Base-by-base conservation (phyloP, 345 rosid species). In the Carallia pectinifolia region DNA sequence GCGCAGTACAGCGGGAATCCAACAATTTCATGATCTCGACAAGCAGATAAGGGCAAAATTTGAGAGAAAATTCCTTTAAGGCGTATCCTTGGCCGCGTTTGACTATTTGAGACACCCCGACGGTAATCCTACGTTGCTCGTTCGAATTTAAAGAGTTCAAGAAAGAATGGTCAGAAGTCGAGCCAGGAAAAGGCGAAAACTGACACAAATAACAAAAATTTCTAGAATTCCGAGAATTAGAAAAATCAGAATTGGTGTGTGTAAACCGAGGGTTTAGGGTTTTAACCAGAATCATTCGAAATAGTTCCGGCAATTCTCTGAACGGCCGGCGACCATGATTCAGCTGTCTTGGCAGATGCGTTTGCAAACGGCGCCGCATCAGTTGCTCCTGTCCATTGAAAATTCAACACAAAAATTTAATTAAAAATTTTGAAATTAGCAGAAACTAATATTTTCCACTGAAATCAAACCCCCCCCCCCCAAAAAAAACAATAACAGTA, bases 91-190 rank as follows among this genome's bases (percentile, higher is more conserved):
- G 63, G 10, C 59, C 38, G 2, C 38, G 74, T 75, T 90, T 90
- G 44, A 88, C 74, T 4, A 88, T 54, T 53, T 69, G 81, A 61
- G 87, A 77, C 12, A 90, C 50, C 12, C 85, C 88, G 31, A 88
- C 85, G 47, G 58, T 58, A 47, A 90, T 65, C 70, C 66, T 73
- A 6, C 93, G 87, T 67, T 83, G 87, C 74, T 90, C 93, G 33
- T 69, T 70, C 29, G 89, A 80, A 66, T 86, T 87, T 58, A 85
- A 40, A 39, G 38, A 71, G 76, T 60, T 61, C 47, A 68, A 75
- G 58, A 71, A 72, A 56, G 60, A 56, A 27, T 56, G 34, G 69
- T 70, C 59, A 4, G 59, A 34, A 27, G 44, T 55, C 15, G 75
- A 59, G 66, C 15, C 61, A 12, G 63, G 61, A 69, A 65, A 74